Evolutionary conservation across 352 stramenopile species (phyloP).

Genomic region (Globisporangium sylvaticum): DNA sequence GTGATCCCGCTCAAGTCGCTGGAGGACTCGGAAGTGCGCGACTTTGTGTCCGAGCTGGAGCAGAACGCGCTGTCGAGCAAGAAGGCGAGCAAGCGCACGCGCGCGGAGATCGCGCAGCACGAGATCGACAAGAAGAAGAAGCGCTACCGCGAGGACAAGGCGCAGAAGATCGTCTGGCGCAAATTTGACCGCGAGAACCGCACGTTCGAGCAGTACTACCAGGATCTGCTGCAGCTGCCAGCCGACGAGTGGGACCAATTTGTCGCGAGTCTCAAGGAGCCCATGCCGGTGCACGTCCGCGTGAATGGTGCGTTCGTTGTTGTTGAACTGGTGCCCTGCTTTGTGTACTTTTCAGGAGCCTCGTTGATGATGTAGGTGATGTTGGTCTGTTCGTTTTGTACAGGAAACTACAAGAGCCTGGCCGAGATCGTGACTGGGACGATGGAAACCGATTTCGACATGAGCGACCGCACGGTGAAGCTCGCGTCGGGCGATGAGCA

Average conservation of each 20-base stretch:
- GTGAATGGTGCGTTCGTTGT: conserved; percentile 56
- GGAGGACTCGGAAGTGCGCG: conserved; percentile 53
- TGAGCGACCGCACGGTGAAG: conserved; percentile 51
- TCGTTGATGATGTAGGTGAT: neutral
- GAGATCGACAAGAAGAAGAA: conserved; percentile 54
- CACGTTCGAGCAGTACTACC: conserved; percentile 84
- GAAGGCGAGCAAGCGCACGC: conserved; percentile 44
- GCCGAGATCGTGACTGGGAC: conserved; percentile 75
- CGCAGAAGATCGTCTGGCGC: conserved; percentile 85
- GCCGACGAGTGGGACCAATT: conserved; percentile 81
- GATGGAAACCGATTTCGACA: conserved; percentile 66
- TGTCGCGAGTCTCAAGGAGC: conserved; percentile 65
- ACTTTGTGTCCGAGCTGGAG: conserved; percentile 56
- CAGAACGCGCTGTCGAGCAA: conserved; percentile 24
- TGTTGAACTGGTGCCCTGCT: neutral
- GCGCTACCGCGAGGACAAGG: conserved; percentile 55
- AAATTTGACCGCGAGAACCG: conserved; percentile 84
- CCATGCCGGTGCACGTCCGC: conserved; percentile 81
- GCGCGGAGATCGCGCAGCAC: conserved; percentile 53
- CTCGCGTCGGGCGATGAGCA: conserved; percentile 53
- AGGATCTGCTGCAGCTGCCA: conserved; percentile 57
- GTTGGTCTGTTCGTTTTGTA: neutral
- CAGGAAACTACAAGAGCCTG: conserved; percentile 68
- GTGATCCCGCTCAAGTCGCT: conserved; percentile 64
- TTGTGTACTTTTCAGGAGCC: neutral